phyloP scores from a whole-genome alignment of 805 yeast species.

The Candida khao-thaluensis region DNA sequence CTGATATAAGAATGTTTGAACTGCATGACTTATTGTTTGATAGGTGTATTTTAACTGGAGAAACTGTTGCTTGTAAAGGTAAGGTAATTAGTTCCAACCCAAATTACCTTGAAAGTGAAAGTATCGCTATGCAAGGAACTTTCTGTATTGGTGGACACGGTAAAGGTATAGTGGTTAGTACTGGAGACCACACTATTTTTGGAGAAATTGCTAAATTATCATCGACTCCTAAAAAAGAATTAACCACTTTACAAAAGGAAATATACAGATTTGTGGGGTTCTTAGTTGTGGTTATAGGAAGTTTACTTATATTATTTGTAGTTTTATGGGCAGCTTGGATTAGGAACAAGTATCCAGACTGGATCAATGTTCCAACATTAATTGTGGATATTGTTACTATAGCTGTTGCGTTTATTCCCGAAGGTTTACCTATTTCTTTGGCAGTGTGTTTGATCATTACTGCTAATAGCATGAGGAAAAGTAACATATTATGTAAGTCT shows the following conservation, averaged over 20 bases:
- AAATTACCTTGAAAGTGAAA: slow-evolving; percentile 42
- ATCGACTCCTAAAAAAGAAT: slow-evolving; percentile 34
- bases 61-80: slow-evolving; percentile 42
- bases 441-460: slow-evolving; percentile 50
- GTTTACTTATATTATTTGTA: slow-evolving; percentile 27
- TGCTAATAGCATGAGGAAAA: slow-evolving; percentile 45
- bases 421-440: slow-evolving; percentile 51
- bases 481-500: slow-evolving; percentile 45
- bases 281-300: slow-evolving; percentile 23
- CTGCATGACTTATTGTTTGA: slow-evolving; percentile 44
- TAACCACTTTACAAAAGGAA: slow-evolving; percentile 44
- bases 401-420: slow-evolving; percentile 51
- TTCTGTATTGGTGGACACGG: slow-evolving; percentile 45
- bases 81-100: slow-evolving; percentile 23
- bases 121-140: slow-evolving; percentile 49
- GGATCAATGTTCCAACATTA: slow-evolving; percentile 41
- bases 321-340: slow-evolving; percentile 48
- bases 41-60: slow-evolving; percentile 49
- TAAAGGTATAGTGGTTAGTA: slow-evolving; percentile 41
- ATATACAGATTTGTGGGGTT: slow-evolving; percentile 34
- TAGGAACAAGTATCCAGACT: slow-evolving; percentile 33
- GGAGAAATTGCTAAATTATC: slow-evolving; percentile 47
- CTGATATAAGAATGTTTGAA: slow-evolving; percentile 44
- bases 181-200: slow-evolving; percentile 46
- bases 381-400: slow-evolving; percentile 45